These are phyloP conservation scores for Closterium sp. DNA, from an alignment of 139 green algal species.

Conservation along the genomic window DNA sequence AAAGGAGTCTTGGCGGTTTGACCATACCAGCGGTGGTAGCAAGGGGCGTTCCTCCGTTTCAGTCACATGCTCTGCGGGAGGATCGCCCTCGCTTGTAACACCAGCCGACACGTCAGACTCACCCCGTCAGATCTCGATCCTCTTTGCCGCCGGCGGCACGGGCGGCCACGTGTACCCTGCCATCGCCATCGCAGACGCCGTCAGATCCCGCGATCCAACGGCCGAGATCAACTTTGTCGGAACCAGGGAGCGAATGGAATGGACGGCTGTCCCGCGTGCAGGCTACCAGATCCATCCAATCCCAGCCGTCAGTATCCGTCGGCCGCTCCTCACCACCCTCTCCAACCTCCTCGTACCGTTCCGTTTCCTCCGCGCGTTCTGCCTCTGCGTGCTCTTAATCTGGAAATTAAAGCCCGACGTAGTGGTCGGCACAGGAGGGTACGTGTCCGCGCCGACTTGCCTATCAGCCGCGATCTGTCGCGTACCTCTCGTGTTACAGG, in stretches of 20 bases:
- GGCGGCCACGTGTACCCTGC: slow-evolving; percentile 59
- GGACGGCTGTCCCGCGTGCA: slow-evolving; percentile 30
- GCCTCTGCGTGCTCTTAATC: slow-evolving; percentile 25
- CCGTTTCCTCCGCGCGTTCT: slow-evolving; percentile 30
- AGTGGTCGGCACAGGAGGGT: slow-evolving; percentile 57
- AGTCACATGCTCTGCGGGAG: background rate
- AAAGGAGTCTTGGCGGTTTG: background rate
- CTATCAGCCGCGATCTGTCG: slow-evolving; percentile 44
- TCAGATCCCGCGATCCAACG: background rate
- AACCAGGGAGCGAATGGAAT: slow-evolving; percentile 52
- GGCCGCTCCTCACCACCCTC: slow-evolving; percentile 1
- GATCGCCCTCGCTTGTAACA: background rate
- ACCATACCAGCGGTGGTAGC: background rate
- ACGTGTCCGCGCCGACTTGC: slow-evolving; percentile 57
- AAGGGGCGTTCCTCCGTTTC: background rate
- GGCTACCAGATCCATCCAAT: slow-evolving; percentile 45
- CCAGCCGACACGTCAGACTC: background rate
- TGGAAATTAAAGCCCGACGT: slow-evolving; percentile 40
- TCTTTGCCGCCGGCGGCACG: slow-evolving; percentile 54
- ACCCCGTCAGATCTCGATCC: background rate
- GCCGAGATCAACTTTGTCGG: slow-evolving; percentile 45
- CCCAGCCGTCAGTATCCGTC: slow-evolving; percentile 24
- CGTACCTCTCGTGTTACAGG: slow-evolving; percentile 53
- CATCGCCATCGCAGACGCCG: slow-evolving; percentile 50
- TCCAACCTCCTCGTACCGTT: slow-evolving; percentile 54